Conservation (phyloP, 805 yeast genomes). For the Suhomyces vadensis region DNA sequence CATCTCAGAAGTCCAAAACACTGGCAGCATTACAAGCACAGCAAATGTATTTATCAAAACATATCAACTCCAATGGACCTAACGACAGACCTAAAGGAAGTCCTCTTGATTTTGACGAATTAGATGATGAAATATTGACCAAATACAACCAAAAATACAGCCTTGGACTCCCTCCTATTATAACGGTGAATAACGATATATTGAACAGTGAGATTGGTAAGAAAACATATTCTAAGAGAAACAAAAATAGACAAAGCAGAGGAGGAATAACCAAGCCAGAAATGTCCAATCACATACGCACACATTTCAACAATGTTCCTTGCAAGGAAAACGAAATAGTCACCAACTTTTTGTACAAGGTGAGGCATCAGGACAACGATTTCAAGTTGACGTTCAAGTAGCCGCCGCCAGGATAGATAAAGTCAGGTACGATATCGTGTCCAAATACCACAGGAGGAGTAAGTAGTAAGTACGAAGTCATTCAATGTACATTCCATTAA, state of each 20-base stretch:
- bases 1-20: slow-evolving; percentile 59
- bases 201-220: slow-evolving; percentile 73
- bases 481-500: too few relatives aligned
- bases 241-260: slow-evolving; percentile 21
- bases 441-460: too few relatives aligned
- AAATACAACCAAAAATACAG: slow-evolving; percentile 64
- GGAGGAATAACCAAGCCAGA: slow-evolving; percentile 58
- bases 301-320: slow-evolving; percentile 60
- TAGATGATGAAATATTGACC: slow-evolving; percentile 65
- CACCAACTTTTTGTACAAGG: slow-evolving; percentile 85
- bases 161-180: slow-evolving; percentile 57
- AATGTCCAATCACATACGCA: slow-evolving; percentile 59
- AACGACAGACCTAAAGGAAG: slow-evolving; percentile 50
- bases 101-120: slow-evolving; percentile 68
- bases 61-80: slow-evolving; percentile 75
- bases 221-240: slow-evolving; percentile 50
- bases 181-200: slow-evolving; percentile 68
- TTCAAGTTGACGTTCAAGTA: slow-evolving; percentile 42
- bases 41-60: slow-evolving; percentile 64
- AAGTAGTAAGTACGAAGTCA: too few relatives aligned
- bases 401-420: neutral
- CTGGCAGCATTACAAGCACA: slow-evolving; percentile 68
- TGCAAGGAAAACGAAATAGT: slow-evolving; percentile 83
- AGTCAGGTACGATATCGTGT: slow-evolving; percentile 2
- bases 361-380: slow-evolving; percentile 62